Evolutionary conservation across 169 alveolate genomes (phyloP).

Genomic region (Plasmodium vivax): DNA sequence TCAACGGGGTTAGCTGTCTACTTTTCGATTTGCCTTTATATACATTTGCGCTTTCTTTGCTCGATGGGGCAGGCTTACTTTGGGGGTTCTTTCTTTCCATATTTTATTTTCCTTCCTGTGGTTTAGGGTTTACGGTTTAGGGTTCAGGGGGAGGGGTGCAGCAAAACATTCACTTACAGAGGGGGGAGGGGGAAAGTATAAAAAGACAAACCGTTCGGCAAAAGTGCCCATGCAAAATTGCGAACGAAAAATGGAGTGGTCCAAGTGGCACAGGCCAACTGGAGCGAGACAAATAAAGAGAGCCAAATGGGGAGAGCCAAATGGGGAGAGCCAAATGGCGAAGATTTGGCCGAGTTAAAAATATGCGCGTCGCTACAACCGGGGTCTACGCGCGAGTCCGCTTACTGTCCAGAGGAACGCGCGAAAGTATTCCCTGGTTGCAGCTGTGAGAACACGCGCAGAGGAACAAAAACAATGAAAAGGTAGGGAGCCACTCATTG

Average conservation of each 20-base stretch:
- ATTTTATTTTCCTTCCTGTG: conserved; percentile 3
- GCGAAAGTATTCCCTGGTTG: background rate
- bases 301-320: background rate
- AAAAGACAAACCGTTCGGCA: background rate
- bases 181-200: background rate
- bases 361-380: background rate
- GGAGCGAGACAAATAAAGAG: no score
- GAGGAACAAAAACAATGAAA: background rate
- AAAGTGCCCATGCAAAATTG: background rate
- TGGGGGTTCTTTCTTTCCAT: conserved; percentile 6
- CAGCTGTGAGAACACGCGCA: background rate
- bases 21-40: background rate
- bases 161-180: background rate
- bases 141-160: background rate
- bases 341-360: background rate
- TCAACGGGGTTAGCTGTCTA: background rate
- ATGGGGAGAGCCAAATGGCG: background rate
- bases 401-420: background rate
- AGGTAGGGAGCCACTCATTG: background rate
- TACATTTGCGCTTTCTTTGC: background rate
- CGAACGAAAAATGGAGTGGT: background rate
- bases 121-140: background rate
- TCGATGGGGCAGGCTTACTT: background rate
- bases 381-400: background rate
- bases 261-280: background rate